phyloP scores from a whole-genome alignment of 768 basidiomycete genomes.

The Gymnopilus junonius region DNA sequence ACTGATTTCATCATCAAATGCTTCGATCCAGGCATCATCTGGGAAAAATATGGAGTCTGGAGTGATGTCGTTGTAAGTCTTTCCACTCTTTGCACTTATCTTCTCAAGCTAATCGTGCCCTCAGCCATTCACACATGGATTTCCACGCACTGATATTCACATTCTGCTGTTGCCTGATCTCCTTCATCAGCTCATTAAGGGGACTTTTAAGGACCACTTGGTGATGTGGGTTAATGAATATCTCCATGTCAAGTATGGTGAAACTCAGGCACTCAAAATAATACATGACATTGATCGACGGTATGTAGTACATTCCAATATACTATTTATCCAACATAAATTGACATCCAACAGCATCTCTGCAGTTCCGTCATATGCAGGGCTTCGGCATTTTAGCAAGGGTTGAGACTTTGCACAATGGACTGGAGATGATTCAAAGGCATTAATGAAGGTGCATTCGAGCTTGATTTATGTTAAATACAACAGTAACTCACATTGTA shows the following conservation, averaged over 20 bases:
- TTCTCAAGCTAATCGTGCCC: not conserved
- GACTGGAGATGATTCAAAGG: conserved; percentile 38
- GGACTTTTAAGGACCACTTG: conserved; percentile 46
- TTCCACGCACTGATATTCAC: conserved; percentile 39
- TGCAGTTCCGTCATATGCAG: conserved; percentile 25
- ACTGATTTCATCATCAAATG: conserved; percentile 27
- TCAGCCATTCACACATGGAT: conserved; percentile 35
- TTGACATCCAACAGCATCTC: conserved; percentile 16
- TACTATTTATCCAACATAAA: not conserved
- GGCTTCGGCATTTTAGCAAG: conserved; percentile 25
- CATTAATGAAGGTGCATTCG: conserved; percentile 40
- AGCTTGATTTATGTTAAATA: no score
- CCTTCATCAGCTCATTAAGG: conserved; percentile 46
- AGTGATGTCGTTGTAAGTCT: conserved; percentile 9
- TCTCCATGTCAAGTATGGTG: conserved; percentile 22
- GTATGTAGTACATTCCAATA: conserved; percentile 26
- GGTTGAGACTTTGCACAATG: conserved; percentile 28
- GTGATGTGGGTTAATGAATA: conserved; percentile 41
- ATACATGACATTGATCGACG: conserved; percentile 40
- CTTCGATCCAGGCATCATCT: conserved; percentile 30
- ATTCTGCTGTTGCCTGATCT: conserved; percentile 37
- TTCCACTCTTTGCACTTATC: not conserved
- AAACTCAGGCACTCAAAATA: conserved; percentile 27
- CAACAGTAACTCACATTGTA: no score
- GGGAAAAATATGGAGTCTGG: conserved; percentile 37